A percentile compares a stretch with the other conserved stretches of the same genome.
Conservation (phyloP, 805 yeast genomes). For the Maudiozyma pseudohumilis region DNA sequence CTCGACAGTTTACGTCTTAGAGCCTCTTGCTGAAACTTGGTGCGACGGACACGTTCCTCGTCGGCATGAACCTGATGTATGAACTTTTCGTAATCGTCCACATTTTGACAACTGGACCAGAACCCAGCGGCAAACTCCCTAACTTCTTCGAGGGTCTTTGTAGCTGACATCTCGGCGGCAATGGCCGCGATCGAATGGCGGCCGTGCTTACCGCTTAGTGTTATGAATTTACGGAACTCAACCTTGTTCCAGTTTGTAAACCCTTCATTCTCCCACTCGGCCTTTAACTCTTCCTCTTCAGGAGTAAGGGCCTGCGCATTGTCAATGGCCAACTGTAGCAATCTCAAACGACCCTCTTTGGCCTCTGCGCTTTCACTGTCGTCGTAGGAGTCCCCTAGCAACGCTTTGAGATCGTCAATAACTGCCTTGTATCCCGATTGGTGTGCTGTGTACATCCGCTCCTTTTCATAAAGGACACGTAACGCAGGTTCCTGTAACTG, state of each 20-base stretch:
- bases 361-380: constrained; percentile 35
- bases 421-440: constrained; percentile 57
- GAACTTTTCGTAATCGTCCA: constrained; percentile 85
- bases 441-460: constrained; percentile 66
- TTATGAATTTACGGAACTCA: constrained; percentile 77
- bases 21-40: constrained; percentile 65
- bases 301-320: constrained; percentile 74
- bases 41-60: constrained; percentile 65
- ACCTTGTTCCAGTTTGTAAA: constrained; percentile 77
- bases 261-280: constrained; percentile 53
- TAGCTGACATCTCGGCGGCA: constrained; percentile 64
- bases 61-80: constrained; percentile 76
- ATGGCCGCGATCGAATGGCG: constrained; percentile 62
- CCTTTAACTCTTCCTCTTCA: constrained; percentile 62
- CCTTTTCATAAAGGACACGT: constrained; percentile 68
- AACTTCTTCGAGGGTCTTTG: constrained; percentile 73
- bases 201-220: constrained; percentile 68
- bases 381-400: constrained; percentile 27
- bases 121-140: constrained; percentile 66
- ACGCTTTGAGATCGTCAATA: constrained; percentile 41
- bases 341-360: constrained; percentile 37
- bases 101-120: constrained; percentile 68
- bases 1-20: constrained; percentile 64
- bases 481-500: constrained; percentile 81
- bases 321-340: constrained; percentile 64